Evolutionary conservation across 805 yeast genomes (phyloP).

Genomic region (Myxozyma mucilagina): DNA sequence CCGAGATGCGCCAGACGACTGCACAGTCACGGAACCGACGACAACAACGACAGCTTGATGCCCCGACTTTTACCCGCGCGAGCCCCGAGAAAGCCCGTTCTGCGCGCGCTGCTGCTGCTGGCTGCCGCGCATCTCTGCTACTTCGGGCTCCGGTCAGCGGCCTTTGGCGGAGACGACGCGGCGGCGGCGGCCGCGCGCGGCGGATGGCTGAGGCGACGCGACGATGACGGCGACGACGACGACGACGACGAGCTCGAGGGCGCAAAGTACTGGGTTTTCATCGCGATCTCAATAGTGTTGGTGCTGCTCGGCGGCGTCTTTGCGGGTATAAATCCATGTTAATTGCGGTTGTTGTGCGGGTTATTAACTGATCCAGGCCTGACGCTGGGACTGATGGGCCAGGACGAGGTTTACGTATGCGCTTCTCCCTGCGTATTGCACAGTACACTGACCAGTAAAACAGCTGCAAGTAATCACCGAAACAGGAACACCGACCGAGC

Average conservation of each 20-base stretch:
- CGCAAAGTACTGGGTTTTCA: constrained; percentile 37
- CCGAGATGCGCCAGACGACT: too few species aligned
- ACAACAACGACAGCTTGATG: constrained; percentile 5
- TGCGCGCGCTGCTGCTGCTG: constrained; percentile 24
- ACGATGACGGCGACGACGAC: constrained; percentile 20
- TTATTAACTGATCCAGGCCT: constrained; percentile 39
- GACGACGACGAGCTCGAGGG: constrained; percentile 33
- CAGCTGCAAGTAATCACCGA: constrained; percentile 78
- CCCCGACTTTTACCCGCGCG: constrained; percentile 22
- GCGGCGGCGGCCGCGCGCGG: too few species aligned
- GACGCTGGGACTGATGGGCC: constrained; percentile 97
- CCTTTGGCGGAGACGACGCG: too few species aligned
- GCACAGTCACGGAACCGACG: too few species aligned
- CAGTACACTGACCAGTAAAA: background rate
- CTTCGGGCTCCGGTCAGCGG: background rate
- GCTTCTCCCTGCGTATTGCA: background rate
- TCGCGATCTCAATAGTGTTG: constrained; percentile 53
- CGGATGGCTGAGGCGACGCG: background rate
- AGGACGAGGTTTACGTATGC: constrained; percentile 77
- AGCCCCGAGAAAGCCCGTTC: constrained; percentile 8
- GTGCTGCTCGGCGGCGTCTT: constrained; percentile 85
- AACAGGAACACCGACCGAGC: constrained; percentile 70
- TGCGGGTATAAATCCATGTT: too few species aligned
- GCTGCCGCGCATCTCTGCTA: constrained; percentile 18
- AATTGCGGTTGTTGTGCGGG: too few species aligned